These are phyloP conservation scores for Tranzscheliella williamsii DNA, from an alignment of 1,284 basidiomycete genomes.

Conservation along the genomic window DNA sequence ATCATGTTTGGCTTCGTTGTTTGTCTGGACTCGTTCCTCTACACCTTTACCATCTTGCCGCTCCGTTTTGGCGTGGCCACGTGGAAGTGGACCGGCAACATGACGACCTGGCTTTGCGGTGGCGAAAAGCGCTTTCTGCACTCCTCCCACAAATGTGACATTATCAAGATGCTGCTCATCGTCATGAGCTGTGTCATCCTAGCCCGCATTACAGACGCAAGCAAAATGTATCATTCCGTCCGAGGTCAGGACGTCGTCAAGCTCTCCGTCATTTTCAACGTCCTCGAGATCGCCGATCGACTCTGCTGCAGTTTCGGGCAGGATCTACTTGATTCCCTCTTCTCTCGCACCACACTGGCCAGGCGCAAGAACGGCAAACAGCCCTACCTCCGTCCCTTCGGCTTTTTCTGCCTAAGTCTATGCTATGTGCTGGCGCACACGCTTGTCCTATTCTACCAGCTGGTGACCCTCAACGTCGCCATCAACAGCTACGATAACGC, in stretches of 20 bases:
- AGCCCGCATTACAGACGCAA: conserved; percentile 84
- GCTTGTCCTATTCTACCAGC: conserved; percentile 94
- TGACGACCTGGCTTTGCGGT: conserved; percentile 30
- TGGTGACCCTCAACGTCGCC: conserved; percentile 93
- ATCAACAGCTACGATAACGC: conserved; percentile 98
- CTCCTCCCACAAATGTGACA: conserved; percentile 82
- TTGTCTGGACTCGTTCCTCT: conserved; percentile 95
- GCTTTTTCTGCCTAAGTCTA: conserved; percentile 82
- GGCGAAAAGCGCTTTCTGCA: conserved; percentile 43
- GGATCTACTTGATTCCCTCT: conserved; percentile 93
- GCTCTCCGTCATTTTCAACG: conserved; percentile 98
- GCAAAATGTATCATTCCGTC: conserved; percentile 97
- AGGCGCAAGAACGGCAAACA: conserved; percentile 63
- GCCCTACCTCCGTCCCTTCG: conserved; percentile 71
- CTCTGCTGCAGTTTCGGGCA: conserved; percentile 96
- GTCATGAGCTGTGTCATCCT: conserved; percentile 76
- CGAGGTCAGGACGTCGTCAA: conserved; percentile 86
- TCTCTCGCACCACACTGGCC: conserved; percentile 86
- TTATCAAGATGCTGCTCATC: conserved; percentile 79
- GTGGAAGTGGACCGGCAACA: conserved; percentile 40
- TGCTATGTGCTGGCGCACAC: conserved; percentile 79
- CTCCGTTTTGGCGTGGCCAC: conserved; percentile 68
- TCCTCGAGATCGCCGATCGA: conserved; percentile 80
- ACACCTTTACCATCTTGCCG: conserved; percentile 96
- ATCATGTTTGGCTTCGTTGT: conserved; percentile 89